These are phyloP conservation scores for Fusarium miscanthi DNA, from an alignment of 2,329 filamentous ascomycete species.

Conservation along the genomic window DNA sequence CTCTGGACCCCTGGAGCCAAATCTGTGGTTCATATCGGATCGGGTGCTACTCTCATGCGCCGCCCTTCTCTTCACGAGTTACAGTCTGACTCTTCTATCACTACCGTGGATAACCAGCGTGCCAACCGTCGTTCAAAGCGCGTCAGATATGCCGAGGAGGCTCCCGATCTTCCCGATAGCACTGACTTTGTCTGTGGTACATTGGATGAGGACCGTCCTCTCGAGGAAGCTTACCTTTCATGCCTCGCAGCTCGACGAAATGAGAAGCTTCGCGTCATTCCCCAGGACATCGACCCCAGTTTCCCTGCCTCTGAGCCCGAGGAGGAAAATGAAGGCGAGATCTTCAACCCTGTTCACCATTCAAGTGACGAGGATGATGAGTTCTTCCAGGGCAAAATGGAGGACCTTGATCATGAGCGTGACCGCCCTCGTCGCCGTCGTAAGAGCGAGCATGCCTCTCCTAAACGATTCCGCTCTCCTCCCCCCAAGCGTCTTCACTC, in stretches of 20 bases:
- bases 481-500: conserved; percentile 52
- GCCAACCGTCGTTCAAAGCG: conserved; percentile 48
- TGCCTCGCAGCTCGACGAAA: conserved; percentile 84
- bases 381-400: conserved; percentile 78
- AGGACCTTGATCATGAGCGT: conserved; percentile 71
- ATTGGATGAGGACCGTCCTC: conserved; percentile 90
- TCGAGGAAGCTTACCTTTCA: conserved; percentile 94
- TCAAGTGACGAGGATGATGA: conserved; percentile 75
- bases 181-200: conserved; percentile 99
- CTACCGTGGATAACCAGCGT: conserved; percentile 56
- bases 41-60: conserved; percentile 49
- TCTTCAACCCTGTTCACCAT: conserved; percentile 65
- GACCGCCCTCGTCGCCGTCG: conserved; percentile 61
- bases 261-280: conserved; percentile 82
- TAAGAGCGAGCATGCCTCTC: conserved; percentile 61
- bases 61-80: conserved; percentile 56
- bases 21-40: conserved; percentile 52
- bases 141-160: conserved; percentile 56
- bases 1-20: conserved; percentile 64
- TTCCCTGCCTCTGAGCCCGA: conserved; percentile 96
- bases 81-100: conserved; percentile 71
- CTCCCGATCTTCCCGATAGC: conserved; percentile 91
- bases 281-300: conserved; percentile 98
- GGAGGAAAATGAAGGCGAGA: conserved; percentile 81
- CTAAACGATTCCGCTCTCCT: conserved; percentile 59